Conservation (phyloP, 2,329 filamentous ascomycete species). For the Cucurbitaria berberidis region DNA sequence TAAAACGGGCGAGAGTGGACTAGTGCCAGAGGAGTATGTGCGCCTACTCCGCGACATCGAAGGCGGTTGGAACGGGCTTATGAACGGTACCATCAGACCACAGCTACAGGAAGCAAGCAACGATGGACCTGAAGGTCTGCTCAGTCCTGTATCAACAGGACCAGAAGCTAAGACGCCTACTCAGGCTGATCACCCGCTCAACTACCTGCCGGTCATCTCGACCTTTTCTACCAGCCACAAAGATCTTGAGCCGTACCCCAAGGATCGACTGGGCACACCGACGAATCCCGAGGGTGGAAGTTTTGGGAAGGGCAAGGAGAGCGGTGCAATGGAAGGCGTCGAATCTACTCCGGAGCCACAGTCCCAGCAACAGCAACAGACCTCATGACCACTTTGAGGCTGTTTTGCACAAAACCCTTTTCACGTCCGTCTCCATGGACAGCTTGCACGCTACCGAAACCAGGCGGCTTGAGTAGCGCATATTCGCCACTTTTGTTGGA, state of each 20-base stretch:
- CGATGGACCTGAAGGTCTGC: conserved; percentile 35
- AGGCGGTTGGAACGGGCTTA: conserved; percentile 69
- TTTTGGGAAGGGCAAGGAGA: conserved; percentile 26
- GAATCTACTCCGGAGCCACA: conserved; percentile 25
- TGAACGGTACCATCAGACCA: conserved; percentile 41
- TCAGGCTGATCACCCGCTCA: conserved; percentile 43
- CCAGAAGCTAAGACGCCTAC: conserved; percentile 51
- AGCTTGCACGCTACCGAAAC: background rate
- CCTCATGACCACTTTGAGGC: conserved; percentile 11
- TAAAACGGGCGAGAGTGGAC: conserved; percentile 87
- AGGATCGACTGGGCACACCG: conserved; percentile 49
- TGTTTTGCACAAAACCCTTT: background rate
- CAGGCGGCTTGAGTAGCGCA: background rate
- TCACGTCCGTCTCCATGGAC: conserved; percentile 1
- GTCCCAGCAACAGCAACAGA: conserved; percentile 10
- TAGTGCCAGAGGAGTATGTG: conserved; percentile 97
- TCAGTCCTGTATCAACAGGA: conserved; percentile 41
- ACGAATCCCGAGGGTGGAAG: conserved; percentile 35
- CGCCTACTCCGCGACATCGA: conserved; percentile 91
- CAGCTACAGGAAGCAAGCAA: conserved; percentile 29
- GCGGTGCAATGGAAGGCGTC: conserved; percentile 36
- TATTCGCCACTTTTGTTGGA: too few relatives aligned
- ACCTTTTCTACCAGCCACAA: conserved; percentile 60
- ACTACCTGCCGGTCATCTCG: conserved; percentile 55
- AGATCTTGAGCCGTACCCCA: conserved; percentile 56